phyloP scores from a whole-genome alignment of 2,329 filamentous ascomycete genomes.

The Aspergillus calidoustus region DNA sequence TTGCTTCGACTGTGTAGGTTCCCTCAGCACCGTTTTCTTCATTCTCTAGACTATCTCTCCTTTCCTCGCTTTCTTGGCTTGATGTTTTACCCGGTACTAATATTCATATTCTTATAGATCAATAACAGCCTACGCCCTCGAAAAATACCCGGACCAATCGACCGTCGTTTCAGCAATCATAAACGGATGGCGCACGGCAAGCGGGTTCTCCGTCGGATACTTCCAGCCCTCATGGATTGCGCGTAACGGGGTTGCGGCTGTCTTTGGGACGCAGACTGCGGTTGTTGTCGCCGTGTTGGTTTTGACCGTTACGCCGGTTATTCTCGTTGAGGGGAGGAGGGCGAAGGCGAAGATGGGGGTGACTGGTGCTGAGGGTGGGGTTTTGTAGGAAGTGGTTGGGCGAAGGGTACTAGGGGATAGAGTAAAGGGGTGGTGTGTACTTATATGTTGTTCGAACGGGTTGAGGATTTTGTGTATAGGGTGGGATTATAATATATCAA shows the following conservation, averaged over 20 bases:
- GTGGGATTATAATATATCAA: too few species aligned
- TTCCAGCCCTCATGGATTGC: constrained; percentile 44
- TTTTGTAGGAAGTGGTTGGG: too few species aligned
- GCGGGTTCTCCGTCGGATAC: constrained; percentile 45
- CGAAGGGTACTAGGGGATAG: too few species aligned
- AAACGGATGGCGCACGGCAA: constrained; percentile 46
- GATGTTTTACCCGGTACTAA: too few species aligned
- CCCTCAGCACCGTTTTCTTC: not conserved
- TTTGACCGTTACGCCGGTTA: constrained; percentile 35
- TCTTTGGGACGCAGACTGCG: constrained; percentile 41
- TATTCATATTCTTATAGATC: constrained; percentile 22
- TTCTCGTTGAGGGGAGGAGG: constrained; percentile 20
- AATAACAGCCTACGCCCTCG: constrained; percentile 43
- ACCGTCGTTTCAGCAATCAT: constrained; percentile 42
- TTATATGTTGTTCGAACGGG: too few species aligned
- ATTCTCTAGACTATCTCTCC: too few species aligned
- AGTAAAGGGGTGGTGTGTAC: too few species aligned
- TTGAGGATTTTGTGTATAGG: too few species aligned
- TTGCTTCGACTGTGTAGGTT: constrained; percentile 40
- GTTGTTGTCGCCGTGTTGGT: constrained; percentile 33
- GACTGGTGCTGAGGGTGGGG: not conserved
- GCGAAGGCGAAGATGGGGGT: not conserved
- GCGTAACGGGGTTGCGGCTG: constrained; percentile 35
- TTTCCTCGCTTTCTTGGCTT: too few species aligned
- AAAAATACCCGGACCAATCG: constrained; percentile 41